Evolutionary conservation across 805 yeast species (phyloP).

Genomic region (Grigorovia yakushimaensis): DNA sequence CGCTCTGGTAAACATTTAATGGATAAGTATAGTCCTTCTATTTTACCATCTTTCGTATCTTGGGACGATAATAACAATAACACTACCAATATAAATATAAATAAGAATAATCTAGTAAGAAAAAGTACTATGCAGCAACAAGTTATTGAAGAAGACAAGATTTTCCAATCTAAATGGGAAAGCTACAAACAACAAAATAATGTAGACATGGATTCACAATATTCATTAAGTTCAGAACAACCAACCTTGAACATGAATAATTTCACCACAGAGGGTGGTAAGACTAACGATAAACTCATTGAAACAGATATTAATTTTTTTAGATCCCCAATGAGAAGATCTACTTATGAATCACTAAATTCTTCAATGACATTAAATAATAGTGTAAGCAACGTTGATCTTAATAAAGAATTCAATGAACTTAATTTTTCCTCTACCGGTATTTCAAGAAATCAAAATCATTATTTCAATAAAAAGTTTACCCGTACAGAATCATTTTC

Average conservation of each 20-base stretch:
- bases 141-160: slow-evolving; percentile 1
- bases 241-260: slow-evolving; percentile 11
- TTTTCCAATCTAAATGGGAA: neutral
- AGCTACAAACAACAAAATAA: neutral
- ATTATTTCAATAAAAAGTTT: neutral
- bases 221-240: slow-evolving; percentile 14
- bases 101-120: too few relatives aligned
- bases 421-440: neutral
- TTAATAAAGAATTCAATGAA: neutral
- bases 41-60: neutral
- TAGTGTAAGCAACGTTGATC: neutral
- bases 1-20: slow-evolving; percentile 9
- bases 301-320: neutral
- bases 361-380: slow-evolving; percentile 1
- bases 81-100: neutral
- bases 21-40: slow-evolving; percentile 1
- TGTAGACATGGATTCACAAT: slow-evolving; percentile 7
- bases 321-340: neutral
- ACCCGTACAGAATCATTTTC: slow-evolving; percentile 4
- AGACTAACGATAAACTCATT: neutral
- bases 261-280: neutral
- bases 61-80: neutral
- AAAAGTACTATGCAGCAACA: neutral
- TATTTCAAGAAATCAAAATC: neutral
- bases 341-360: neutral